Evolutionary conservation across 495 filamentous ascomycete genomes (phyloP).

Genomic region (Aspergillus conjunctus): DNA sequence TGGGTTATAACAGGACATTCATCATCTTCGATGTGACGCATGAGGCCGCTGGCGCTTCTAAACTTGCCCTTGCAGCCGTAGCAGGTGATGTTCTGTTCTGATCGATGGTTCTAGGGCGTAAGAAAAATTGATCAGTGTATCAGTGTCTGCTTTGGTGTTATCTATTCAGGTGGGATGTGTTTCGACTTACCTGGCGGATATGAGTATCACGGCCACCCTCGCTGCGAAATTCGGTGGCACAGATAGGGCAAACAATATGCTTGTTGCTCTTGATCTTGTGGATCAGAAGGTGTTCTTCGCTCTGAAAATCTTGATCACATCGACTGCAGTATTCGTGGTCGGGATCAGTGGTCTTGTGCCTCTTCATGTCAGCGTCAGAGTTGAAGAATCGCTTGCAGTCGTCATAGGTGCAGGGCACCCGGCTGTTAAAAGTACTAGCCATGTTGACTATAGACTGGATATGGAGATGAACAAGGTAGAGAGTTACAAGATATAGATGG

Average conservation of each 20-base stretch:
- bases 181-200: slow-evolving; percentile 45
- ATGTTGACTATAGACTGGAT: no score
- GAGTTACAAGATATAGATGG: not conserved
- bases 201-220: slow-evolving; percentile 49
- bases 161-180: not conserved
- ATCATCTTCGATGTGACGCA: slow-evolving; percentile 55
- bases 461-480: no score
- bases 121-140: not conserved
- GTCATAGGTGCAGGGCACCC: slow-evolving; percentile 58
- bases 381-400: slow-evolving; percentile 67
- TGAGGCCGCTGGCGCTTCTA: slow-evolving; percentile 42
- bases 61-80: slow-evolving; percentile 47
- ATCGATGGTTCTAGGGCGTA: slow-evolving; percentile 40
- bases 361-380: slow-evolving; percentile 39
- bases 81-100: slow-evolving; percentile 49
- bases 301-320: slow-evolving; percentile 52
- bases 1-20: slow-evolving; percentile 39
- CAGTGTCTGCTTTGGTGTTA: not conserved
- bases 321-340: slow-evolving; percentile 54
- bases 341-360: slow-evolving; percentile 46
- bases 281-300: slow-evolving; percentile 42
- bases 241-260: slow-evolving; percentile 55
- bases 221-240: slow-evolving; percentile 52
- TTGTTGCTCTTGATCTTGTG: slow-evolving; percentile 43
- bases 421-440: not conserved